Evolutionary conservation across 441 rosid genomes (phyloP), one percentile per base, ranked within the genome.

Genomic region (Populus trichocarpa): DNA sequence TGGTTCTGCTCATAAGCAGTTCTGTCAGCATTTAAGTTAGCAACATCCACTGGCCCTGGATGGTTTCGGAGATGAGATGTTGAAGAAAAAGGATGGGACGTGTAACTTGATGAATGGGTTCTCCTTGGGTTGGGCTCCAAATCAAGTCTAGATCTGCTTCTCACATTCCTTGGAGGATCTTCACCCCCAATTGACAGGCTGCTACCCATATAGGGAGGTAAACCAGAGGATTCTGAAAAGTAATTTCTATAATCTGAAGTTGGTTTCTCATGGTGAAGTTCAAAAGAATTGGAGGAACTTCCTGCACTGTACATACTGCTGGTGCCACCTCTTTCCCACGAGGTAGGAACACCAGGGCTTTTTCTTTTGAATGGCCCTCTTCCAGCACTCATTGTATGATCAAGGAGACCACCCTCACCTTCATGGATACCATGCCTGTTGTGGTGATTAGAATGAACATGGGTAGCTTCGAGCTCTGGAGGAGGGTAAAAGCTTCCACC

Each of bases 111-210:
- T 40, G 64, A 53, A 79, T 75, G n/a, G 70, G 61, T 69, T 77
- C 78, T 64, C 28, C 70, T 66, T 46, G 61, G 59, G 69, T 70
- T 77, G 71, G 71, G 64, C 53, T 81, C 88, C 83, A 78, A 72
- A 81, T 83, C 81, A 81, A 73, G 73, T 75, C 77, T 65, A 73
- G 79, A 66, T 63, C 83, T 79, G 68, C 84, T 81, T 78, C 86
- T 81, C 70, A 83, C 77, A 68, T 80, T 80, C 73, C 85, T 81
- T 8, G 73, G 67, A 68, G 67, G 67, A 71, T 75, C 78, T 36
- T 83, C 88, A 79, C 20, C 69, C 36, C 72, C 66, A 66, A 77
- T 63, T 23, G 75, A 42, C 40, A 75, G 70, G 71, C 36, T 70
- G 72, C 68, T 73, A 61, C 36, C 73, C 72, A 81, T 32, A 22